These are phyloP conservation scores for Trichosporon sp. DNA, from an alignment of 1,284 basidiomycete genomes.

Conservation along the genomic window DNA sequence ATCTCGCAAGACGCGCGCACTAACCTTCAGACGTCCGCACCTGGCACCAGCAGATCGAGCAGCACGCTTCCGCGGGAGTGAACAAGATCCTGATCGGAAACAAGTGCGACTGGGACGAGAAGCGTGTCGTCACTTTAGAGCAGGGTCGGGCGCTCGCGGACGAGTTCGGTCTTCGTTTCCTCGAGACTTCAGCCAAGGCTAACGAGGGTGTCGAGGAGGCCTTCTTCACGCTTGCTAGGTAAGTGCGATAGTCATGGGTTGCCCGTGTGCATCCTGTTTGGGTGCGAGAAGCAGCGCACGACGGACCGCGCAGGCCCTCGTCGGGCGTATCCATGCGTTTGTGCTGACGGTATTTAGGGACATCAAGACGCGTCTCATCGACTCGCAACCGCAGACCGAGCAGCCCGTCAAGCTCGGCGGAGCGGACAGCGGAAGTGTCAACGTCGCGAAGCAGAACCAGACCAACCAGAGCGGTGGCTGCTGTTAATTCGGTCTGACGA, in stretches of 20 bases:
- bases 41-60: conserved; percentile 98
- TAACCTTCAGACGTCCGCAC: conserved; percentile 82
- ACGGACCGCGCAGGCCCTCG: not conserved
- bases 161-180: conserved; percentile 86
- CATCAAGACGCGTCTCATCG: conserved; percentile 95
- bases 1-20: not conserved
- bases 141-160: conserved; percentile 72
- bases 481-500: conserved; percentile 37
- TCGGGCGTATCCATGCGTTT: not conserved
- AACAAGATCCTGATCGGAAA: conserved; percentile 99
- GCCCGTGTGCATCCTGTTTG: not conserved
- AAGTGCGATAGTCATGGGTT: conserved; percentile 42
- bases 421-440: conserved; percentile 44
- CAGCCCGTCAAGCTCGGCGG: conserved; percentile 39
- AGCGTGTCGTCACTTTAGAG: conserved; percentile 79
- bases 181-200: conserved; percentile 97
- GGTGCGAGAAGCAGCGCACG: conserved; percentile 3
- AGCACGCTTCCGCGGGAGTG: conserved; percentile 97
- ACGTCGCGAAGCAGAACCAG: conserved; percentile 45
- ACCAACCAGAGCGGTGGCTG: conserved; percentile 43
- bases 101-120: conserved; percentile 99
- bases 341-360: conserved; percentile 64
- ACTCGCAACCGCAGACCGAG: conserved; percentile 77
- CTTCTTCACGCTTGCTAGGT: conserved; percentile 96
- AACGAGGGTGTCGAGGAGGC: conserved; percentile 99